Conservation (phyloP, 352 stramenopile genomes). For the Phytophthora pinifolia region DNA sequence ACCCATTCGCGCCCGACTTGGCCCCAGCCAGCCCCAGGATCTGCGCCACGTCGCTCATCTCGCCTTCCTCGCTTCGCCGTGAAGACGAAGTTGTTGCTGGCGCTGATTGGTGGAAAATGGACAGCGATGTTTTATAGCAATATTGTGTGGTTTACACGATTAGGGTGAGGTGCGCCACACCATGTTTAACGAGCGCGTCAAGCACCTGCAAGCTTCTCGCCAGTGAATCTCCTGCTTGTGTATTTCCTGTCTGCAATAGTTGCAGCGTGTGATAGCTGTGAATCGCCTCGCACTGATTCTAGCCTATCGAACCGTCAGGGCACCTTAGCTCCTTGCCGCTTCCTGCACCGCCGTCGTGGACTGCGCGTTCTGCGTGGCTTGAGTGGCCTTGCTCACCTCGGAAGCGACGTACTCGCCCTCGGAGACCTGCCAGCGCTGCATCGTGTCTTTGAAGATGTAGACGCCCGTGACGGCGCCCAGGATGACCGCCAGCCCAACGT, state of each 20-base stretch:
- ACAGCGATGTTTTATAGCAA: not conserved
- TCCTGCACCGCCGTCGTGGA: constrained; percentile 2
- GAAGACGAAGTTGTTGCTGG: no score
- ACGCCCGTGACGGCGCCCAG: constrained; percentile 55
- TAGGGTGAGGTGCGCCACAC: constrained; percentile 1
- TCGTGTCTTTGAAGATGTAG: constrained; percentile 80
- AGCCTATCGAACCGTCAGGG: no score
- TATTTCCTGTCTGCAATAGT: not conserved
- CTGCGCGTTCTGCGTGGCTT: constrained; percentile 14
- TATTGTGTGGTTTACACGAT: no score
- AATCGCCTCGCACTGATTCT: no score
- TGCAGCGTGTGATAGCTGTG: not conserved
- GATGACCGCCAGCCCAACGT: constrained; percentile 53
- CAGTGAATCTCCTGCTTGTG: constrained; percentile 10
- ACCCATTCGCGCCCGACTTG: constrained; percentile 23
- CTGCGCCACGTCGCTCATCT: constrained; percentile 73
- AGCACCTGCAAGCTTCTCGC: no score
- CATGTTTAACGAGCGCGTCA: not conserved
- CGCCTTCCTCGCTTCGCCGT: not conserved
- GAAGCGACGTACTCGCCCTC: constrained; percentile 30
- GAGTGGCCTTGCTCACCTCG: constrained; percentile 20
- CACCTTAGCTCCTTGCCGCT: constrained; percentile 8
- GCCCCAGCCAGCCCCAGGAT: constrained; percentile 54
- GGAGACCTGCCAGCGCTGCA: constrained; percentile 49
- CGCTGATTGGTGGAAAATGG: constrained; percentile 10